A percentile compares a stretch with the other conserved stretches of the same genome.
These are phyloP conservation scores for Cryptococcus sp. DNA, from an alignment of 1,284 basidiomycete species.

Conservation along the genomic window DNA sequence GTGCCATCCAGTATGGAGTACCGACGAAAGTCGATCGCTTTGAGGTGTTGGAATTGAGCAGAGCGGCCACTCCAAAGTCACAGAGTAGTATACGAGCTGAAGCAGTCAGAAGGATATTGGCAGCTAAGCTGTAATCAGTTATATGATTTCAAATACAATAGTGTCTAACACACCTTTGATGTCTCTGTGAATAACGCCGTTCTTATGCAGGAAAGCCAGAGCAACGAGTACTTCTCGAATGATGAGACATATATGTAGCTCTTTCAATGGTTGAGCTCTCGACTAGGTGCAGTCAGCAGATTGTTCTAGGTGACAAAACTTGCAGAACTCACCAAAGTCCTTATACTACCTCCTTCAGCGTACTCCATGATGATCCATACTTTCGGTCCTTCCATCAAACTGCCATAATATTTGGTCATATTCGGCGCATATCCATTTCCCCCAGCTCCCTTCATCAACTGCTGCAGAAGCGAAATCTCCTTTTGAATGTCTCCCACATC, in stretches of 20 bases:
- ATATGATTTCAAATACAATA: neutral
- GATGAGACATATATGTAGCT: constrained; percentile 83
- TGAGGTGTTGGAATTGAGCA: constrained; percentile 76
- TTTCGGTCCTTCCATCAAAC: constrained; percentile 86
- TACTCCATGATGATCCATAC: constrained; percentile 99
- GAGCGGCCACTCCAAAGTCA: constrained; percentile 94
- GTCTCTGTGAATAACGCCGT: constrained; percentile 92
- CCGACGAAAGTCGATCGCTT: constrained; percentile 94
- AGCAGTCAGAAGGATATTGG: constrained; percentile 85
- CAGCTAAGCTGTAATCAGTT: constrained; percentile 54
- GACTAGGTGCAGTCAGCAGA: constrained; percentile 57
- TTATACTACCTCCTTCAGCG: constrained; percentile 90
- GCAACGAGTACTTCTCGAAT: constrained; percentile 82
- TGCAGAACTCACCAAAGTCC: constrained; percentile 60
- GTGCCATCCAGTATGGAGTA: constrained; percentile 99
- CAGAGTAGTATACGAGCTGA: constrained; percentile 84
- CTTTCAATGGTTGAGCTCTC: constrained; percentile 76
- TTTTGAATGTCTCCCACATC: constrained; percentile 96
- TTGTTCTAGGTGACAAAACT: neutral
- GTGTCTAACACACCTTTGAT: constrained; percentile 61
- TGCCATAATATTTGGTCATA: constrained; percentile 93
- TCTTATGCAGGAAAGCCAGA: constrained; percentile 82
- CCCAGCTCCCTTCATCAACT: constrained; percentile 55
- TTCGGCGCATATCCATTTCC: constrained; percentile 52
- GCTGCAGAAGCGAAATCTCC: constrained; percentile 87